A percentile compares a stretch with the other conserved stretches of the same genome.
Evolutionary conservation across 1,139 yeast species (phyloP).

Genomic region (Geotrichum europaeum): DNA sequence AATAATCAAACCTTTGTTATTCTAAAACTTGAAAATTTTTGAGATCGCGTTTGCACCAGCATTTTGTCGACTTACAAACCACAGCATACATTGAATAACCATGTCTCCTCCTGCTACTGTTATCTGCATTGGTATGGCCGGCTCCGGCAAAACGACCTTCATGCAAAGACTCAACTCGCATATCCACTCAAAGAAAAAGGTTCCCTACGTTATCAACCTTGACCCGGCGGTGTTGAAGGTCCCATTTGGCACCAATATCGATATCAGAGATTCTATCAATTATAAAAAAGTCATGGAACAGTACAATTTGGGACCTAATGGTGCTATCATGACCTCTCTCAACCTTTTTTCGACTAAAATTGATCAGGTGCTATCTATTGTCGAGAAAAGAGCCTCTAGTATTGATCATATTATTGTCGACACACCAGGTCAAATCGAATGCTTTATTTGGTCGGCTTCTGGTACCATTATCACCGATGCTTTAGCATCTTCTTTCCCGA

Average conservation of each 20-base stretch:
- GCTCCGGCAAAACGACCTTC: slow-evolving; percentile 96
- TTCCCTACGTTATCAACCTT: slow-evolving; percentile 82
- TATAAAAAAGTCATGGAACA: slow-evolving; percentile 94
- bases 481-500: slow-evolving; percentile 92
- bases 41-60: neutral
- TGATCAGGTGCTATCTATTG: slow-evolving; percentile 84
- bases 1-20: neutral
- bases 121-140: slow-evolving; percentile 94
- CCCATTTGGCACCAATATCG: slow-evolving; percentile 92
- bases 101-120: slow-evolving; percentile 33
- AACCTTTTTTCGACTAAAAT: slow-evolving; percentile 91
- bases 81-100: neutral
- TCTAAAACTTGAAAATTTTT: neutral
- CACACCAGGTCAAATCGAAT: slow-evolving; percentile 98
- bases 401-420: slow-evolving; percentile 73
- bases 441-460: slow-evolving; percentile 87
- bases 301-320: slow-evolving; percentile 90
- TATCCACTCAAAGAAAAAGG: slow-evolving; percentile 58
- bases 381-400: slow-evolving; percentile 67
- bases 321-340: slow-evolving; percentile 93
- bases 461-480: slow-evolving; percentile 97
- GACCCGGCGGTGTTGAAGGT: slow-evolving; percentile 95
- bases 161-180: slow-evolving; percentile 93
- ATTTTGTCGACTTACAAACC: neutral
- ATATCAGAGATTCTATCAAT: slow-evolving; percentile 92